Conservation (phyloP, 352 stramenopile species). For the Phytopythium ostracodes region DNA sequence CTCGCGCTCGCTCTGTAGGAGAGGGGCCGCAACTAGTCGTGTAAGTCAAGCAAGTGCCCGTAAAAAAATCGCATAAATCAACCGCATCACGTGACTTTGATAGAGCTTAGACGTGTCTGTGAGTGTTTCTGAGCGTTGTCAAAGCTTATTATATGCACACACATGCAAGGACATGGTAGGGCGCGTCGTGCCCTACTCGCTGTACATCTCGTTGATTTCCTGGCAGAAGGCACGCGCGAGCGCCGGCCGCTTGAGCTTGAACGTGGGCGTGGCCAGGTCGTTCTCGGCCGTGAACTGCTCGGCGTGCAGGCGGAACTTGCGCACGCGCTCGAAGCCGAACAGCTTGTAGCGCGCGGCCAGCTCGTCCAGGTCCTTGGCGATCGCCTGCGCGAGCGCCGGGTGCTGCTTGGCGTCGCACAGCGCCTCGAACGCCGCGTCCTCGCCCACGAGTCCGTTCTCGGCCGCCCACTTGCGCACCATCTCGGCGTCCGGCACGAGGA, state of each 20-base stretch:
- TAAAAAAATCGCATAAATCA: too few species aligned
- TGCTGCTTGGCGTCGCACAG: slow-evolving; percentile 24
- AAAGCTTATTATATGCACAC: not conserved
- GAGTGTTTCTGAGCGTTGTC: not conserved
- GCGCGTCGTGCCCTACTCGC: too few species aligned
- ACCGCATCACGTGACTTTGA: too few species aligned
- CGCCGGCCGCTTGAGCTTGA: slow-evolving; percentile 93
- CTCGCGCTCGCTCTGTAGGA: not conserved
- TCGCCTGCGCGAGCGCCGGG: slow-evolving; percentile 63
- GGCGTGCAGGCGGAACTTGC: slow-evolving; percentile 81
- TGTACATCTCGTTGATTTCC: slow-evolving; percentile 86
- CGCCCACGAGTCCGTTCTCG: slow-evolving; percentile 12
- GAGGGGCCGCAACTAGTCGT: too few species aligned
- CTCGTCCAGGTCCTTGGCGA: slow-evolving; percentile 75
- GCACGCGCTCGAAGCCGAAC: slow-evolving; percentile 92
- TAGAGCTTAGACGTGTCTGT: not conserved
- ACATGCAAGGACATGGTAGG: too few species aligned
- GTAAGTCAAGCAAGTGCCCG: not conserved
- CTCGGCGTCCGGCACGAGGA: slow-evolving; percentile 83
- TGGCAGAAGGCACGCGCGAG: slow-evolving; percentile 61
- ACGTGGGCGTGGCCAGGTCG: slow-evolving; percentile 92
- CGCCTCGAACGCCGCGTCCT: slow-evolving; percentile 30
- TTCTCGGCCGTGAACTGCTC: slow-evolving; percentile 91
- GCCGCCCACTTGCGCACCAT: slow-evolving; percentile 61
- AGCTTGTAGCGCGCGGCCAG: slow-evolving; percentile 65